Evolutionary conservation across 495 filamentous ascomycete species (phyloP).

Genomic region (Tuber brumale): DNA sequence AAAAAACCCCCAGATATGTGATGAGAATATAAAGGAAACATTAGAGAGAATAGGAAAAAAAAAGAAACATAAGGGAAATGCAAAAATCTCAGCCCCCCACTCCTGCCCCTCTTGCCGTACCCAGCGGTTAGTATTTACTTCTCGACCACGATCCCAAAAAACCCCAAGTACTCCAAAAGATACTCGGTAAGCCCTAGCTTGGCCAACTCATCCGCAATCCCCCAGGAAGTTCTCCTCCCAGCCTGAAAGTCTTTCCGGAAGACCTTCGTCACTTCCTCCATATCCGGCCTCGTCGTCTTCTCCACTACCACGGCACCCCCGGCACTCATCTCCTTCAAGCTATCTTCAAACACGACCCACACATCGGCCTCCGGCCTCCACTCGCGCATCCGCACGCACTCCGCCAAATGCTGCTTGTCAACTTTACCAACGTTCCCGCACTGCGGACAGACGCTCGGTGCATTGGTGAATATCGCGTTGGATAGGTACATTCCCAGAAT

Average conservation of each 20-base stretch:
- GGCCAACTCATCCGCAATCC: slow-evolving; percentile 27
- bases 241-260: slow-evolving; percentile 7
- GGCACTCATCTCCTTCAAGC: background rate
- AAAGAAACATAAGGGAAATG: background rate
- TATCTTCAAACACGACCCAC: slow-evolving; percentile 12
- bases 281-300: slow-evolving; percentile 10
- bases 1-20: background rate
- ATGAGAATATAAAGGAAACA: background rate
- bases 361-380: slow-evolving; percentile 11
- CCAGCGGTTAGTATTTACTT: background rate
- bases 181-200: slow-evolving; percentile 20
- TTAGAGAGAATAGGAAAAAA: background rate
- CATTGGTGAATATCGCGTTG: slow-evolving; percentile 5
- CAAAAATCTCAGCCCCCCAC: background rate
- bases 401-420: slow-evolving; percentile 18
- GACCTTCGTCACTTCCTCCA: slow-evolving; percentile 8
- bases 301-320: background rate
- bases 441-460: slow-evolving; percentile 4
- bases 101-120: background rate
- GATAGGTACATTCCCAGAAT: slow-evolving; percentile 12
- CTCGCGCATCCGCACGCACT: background rate
- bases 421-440: slow-evolving; percentile 6
- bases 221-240: slow-evolving; percentile 7
- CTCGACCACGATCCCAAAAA: slow-evolving; percentile 14
- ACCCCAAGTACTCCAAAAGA: slow-evolving; percentile 16